Conservation (phyloP, 208 protist species). For the Trypanosomatidae sp. region DNA sequence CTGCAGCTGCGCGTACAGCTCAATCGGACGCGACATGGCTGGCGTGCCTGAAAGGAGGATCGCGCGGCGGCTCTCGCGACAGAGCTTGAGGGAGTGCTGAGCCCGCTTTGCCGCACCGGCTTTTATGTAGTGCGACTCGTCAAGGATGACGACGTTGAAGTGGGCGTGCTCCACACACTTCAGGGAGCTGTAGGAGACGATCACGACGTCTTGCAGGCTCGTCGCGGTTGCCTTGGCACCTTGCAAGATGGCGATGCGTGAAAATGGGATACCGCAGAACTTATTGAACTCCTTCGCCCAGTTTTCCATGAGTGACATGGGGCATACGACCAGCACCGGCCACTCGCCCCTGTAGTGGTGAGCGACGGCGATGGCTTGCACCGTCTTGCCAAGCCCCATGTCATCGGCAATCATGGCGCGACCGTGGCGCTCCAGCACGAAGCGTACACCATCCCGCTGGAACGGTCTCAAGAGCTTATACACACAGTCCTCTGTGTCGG, state of each 20-base stretch:
- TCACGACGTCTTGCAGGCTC: slow-evolving; percentile 64
- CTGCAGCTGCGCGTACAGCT: slow-evolving; percentile 95
- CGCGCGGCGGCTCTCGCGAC: slow-evolving; percentile 63
- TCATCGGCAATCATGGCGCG: slow-evolving; percentile 95
- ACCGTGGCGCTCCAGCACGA: slow-evolving; percentile 73
- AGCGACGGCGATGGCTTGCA: slow-evolving; percentile 94
- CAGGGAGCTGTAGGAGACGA: slow-evolving; percentile 82
- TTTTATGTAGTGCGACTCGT: slow-evolving; percentile 97
- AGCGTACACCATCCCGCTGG: slow-evolving; percentile 80
- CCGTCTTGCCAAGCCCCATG: slow-evolving; percentile 97
- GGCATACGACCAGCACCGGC: slow-evolving; percentile 94
- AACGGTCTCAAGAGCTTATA: slow-evolving; percentile 75
- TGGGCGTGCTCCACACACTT: slow-evolving; percentile 55
- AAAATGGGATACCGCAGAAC: slow-evolving; percentile 80
- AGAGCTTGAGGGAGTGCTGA: slow-evolving; percentile 73
- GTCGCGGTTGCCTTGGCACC: slow-evolving; percentile 43
- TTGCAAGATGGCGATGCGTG: slow-evolving; percentile 74
- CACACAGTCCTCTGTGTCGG: slow-evolving; percentile 65
- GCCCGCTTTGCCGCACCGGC: slow-evolving; percentile 80
- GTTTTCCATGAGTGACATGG: slow-evolving; percentile 91
- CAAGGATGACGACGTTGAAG: slow-evolving; percentile 92
- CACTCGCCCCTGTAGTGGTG: slow-evolving; percentile 93
- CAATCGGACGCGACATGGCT: slow-evolving; percentile 92
- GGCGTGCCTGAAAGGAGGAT: slow-evolving; percentile 95
- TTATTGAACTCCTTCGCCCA: slow-evolving; percentile 92